Conservation (phyloP, 306 rosid species). For the Rubus parviflorus region DNA sequence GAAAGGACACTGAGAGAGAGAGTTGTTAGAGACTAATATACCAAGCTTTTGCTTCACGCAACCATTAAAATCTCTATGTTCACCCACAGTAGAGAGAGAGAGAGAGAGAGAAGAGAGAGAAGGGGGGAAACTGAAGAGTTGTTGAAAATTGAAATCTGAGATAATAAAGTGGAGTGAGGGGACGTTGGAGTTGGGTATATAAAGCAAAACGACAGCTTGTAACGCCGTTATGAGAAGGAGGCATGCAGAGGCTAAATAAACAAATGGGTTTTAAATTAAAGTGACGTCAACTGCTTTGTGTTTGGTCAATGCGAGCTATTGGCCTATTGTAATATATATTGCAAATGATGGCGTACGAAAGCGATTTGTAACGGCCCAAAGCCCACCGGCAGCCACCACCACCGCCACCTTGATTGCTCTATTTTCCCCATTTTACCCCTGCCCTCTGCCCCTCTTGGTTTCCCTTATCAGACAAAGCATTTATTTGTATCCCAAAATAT, state of each 20-base stretch:
- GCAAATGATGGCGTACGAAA: constrained; percentile 28
- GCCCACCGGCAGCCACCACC: constrained; percentile 6
- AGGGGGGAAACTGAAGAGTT: constrained; percentile 18
- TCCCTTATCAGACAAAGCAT: neutral
- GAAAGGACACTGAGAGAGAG: constrained; percentile 15
- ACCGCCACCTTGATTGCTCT: neutral
- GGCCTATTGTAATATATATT: constrained; percentile 7
- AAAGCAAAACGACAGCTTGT: constrained; percentile 54
- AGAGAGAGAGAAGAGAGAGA: constrained; percentile 21
- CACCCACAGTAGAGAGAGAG: neutral
- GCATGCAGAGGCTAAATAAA: constrained; percentile 20
- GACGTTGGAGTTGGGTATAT: constrained; percentile 33
- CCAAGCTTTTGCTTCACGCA: constrained; percentile 87
- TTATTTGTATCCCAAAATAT: neutral
- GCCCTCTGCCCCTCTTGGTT: neutral
- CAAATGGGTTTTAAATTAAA: constrained; percentile 14
- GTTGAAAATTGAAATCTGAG: constrained; percentile 26
- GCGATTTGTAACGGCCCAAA: constrained; percentile 44
- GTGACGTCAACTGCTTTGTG: constrained; percentile 44
- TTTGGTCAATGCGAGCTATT: constrained; percentile 48
- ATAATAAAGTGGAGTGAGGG: constrained; percentile 30
- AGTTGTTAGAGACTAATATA: constrained; percentile 35
- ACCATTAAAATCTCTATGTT: constrained; percentile 38
- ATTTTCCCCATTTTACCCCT: neutral
- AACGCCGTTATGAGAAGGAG: constrained; percentile 67